Evolutionary conservation across 225 moss, liverwort and hornwort genomes (phyloP).

Genomic region (Polytrichum formosum): DNA sequence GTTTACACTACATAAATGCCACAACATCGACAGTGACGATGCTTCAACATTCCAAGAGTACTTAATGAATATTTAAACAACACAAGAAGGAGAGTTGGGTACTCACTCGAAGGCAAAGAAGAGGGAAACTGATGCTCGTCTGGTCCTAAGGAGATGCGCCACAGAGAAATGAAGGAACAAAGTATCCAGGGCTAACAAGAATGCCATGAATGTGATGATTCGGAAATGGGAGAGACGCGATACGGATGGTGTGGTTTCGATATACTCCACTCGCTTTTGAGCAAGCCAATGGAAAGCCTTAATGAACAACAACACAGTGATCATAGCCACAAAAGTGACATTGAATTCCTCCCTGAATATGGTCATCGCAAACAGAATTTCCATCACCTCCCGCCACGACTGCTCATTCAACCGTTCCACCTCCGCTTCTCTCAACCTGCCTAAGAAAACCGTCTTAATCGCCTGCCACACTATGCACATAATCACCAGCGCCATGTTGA

Average conservation of each 20-base stretch:
- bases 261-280: conserved; percentile 98
- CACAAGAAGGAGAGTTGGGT: background rate
- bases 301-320: conserved; percentile 90
- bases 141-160: conserved; percentile 72
- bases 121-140: conserved; percentile 81
- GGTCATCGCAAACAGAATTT: conserved; percentile 99
- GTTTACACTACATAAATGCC: no score
- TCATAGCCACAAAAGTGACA: conserved; percentile 85
- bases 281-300: conserved; percentile 99
- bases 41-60: no score
- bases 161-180: conserved; percentile 86
- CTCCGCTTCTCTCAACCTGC: conserved; percentile 89
- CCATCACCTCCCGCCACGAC: conserved; percentile 99
- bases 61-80: no score
- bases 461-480: conserved; percentile 99
- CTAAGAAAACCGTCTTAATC: conserved; percentile 86
- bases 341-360: conserved; percentile 99
- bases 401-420: conserved; percentile 98
- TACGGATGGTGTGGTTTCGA: conserved; percentile 98
- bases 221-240: conserved; percentile 96
- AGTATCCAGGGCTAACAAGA: conserved; percentile 81
- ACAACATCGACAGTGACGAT: no score
- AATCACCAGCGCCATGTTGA: conserved; percentile 90
- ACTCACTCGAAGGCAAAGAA: conserved; percentile 99
- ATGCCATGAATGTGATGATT: conserved; percentile 91